These are phyloP conservation scores for Salix suchowensis DNA, from an alignment of 345 rosid species.

Conservation along the genomic window DNA sequence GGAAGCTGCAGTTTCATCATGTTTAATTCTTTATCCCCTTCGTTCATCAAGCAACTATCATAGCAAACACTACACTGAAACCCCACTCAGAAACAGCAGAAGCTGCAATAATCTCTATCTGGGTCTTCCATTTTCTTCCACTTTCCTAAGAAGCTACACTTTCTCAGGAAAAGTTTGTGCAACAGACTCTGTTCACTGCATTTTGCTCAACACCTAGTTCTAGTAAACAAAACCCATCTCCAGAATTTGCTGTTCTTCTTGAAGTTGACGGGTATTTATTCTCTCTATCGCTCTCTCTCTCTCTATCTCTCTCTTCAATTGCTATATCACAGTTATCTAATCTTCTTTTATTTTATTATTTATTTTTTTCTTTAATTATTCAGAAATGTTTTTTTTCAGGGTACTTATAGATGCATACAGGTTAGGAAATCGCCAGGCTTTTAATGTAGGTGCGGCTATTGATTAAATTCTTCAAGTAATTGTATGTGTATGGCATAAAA, in stretches of 20 bases:
- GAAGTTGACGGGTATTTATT: constrained; percentile 79
- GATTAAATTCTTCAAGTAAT: not conserved
- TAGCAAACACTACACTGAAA: constrained; percentile 7
- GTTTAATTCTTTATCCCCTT: constrained; percentile 37
- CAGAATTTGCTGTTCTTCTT: constrained; percentile 66
- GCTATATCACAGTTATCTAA: not conserved
- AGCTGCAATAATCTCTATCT: constrained; percentile 1
- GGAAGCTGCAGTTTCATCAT: constrained; percentile 9
- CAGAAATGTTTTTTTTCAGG: constrained; percentile 28
- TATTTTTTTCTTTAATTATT: not conserved
- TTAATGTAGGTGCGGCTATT: constrained; percentile 61
- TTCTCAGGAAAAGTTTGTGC: constrained; percentile 26
- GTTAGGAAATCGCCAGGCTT: constrained; percentile 72
- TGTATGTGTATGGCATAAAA: not conserved
- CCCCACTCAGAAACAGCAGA: constrained; percentile 7
- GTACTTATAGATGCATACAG: constrained; percentile 83
- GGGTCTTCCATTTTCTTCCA: constrained; percentile 23
- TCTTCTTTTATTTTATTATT: not conserved
- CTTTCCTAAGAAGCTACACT: constrained; percentile 23
- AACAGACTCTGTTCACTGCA: constrained; percentile 30
- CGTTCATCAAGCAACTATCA: constrained; percentile 21
- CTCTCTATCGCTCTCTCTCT: not conserved
- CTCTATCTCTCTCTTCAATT: not conserved
- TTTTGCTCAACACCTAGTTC: constrained; percentile 34
- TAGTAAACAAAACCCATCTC: constrained; percentile 36